phyloP scores from a whole-genome alignment of 2,329 filamentous ascomycete species.

The Coniella lustricola region DNA sequence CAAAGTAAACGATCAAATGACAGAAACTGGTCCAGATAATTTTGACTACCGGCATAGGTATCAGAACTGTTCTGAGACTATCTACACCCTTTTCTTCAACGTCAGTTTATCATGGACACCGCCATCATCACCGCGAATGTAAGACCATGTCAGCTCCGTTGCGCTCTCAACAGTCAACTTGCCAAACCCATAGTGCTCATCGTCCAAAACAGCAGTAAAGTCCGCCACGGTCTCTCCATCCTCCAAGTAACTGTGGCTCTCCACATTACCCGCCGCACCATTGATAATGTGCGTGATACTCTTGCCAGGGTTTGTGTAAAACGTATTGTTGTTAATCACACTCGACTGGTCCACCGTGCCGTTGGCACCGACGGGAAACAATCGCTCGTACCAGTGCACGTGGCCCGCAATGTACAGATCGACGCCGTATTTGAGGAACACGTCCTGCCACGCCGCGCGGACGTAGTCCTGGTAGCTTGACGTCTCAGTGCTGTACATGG shows the following conservation, averaged over 20 bases:
- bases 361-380: constrained; percentile 18
- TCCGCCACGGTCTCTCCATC: constrained; percentile 27
- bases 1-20: too few relatives aligned
- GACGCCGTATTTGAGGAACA: constrained; percentile 37
- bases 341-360: constrained; percentile 33
- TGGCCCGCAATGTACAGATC: constrained; percentile 36
- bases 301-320: constrained; percentile 37
- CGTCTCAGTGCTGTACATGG: constrained; percentile 38
- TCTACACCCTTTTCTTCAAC: constrained; percentile 14
- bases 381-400: constrained; percentile 20
- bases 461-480: constrained; percentile 36
- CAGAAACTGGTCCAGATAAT: too few relatives aligned
- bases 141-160: constrained; percentile 20
- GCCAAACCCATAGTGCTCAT: constrained; percentile 40
- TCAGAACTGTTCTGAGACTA: neutral
- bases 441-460: constrained; percentile 36
- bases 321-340: constrained; percentile 41
- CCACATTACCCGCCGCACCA: constrained; percentile 47
- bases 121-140: constrained; percentile 34
- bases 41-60: neutral
- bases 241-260: constrained; percentile 37
- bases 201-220: constrained; percentile 38
- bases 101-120: constrained; percentile 32
- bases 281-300: constrained; percentile 45
- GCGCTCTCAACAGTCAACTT: constrained; percentile 32